These are phyloP conservation scores for Pterulicium gracile DNA, from an alignment of 1,284 basidiomycete species.

Conservation along the genomic window DNA sequence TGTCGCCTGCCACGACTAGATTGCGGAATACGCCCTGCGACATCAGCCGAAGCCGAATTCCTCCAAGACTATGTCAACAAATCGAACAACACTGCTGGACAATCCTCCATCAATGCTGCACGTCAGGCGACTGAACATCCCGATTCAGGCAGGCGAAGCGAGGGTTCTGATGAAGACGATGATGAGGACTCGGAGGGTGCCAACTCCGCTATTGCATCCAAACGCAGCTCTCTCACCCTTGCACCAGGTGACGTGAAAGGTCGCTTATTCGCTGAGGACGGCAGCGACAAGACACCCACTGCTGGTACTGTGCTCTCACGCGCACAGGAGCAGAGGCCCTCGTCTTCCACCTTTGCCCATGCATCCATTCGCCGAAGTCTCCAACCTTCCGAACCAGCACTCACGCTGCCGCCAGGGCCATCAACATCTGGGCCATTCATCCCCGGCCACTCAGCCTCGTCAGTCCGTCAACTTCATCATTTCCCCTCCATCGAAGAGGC, in stretches of 20 bases:
- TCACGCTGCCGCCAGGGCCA: conserved; percentile 40
- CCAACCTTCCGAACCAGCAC: conserved; percentile 38
- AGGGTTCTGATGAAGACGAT: conserved; percentile 70
- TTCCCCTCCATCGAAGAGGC: conserved; percentile 82
- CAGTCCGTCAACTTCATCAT: conserved; percentile 65
- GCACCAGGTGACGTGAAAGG: conserved; percentile 48
- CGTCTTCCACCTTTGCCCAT: conserved; percentile 52
- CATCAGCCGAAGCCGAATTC: conserved; percentile 80
- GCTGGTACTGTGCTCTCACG: conserved; percentile 65
- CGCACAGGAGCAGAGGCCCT: conserved; percentile 53
- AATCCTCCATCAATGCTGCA: conserved; percentile 59
- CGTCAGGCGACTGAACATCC: conserved; percentile 54
- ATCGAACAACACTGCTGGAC: conserved; percentile 73
- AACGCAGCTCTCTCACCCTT: conserved; percentile 62
- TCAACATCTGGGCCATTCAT: conserved; percentile 33
- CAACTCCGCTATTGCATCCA: conserved; percentile 51
- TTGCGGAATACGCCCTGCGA: conserved; percentile 83
- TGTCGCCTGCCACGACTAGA: conserved; percentile 31
- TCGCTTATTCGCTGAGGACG: conserved; percentile 44
- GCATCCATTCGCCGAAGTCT: conserved; percentile 65
- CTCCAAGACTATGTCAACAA: conserved; percentile 84
- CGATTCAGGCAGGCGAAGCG: conserved; percentile 40
- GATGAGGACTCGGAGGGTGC: conserved; percentile 72
- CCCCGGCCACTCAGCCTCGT: conserved; percentile 37
- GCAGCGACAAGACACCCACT: conserved; percentile 75